Base-by-base conservation (phyloP, 2,329 filamentous ascomycete genomes). In the Helotiales sp. region DNA sequence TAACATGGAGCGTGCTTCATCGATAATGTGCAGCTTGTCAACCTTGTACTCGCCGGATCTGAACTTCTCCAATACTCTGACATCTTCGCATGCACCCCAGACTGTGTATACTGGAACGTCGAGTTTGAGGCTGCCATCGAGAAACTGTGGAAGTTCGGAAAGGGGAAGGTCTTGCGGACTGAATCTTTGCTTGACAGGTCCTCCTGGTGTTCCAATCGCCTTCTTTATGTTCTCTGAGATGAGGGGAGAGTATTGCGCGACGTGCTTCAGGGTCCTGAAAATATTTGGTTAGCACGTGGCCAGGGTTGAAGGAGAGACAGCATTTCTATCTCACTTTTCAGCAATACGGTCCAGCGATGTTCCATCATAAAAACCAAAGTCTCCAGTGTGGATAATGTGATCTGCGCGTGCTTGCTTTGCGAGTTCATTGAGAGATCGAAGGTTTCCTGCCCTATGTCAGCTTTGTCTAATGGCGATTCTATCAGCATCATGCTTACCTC, bases 361-460 rank as follows among this genome's bases (percentile, higher is more conserved):
- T 76, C 97, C 92, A 80, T 99, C 96, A 83, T 99, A 99, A 83
- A 99, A 99, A 70, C 96, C 96, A 79, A 99, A 99, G 80, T 99
- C 96, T 80, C 96, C 96, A 22, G 96, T 99, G 82, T 99, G 96
- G 77, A 99, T 93, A 80, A 99, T 97, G 83, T 97, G 93, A 82
- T 97, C 93, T 75, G 96, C 96, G 78, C 92, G 92, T 70, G 96
- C 95, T 78, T 96, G 92, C 81, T 93, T 96, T 72, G 96, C 96
- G 69, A 99, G 90, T 69, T 98, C 94, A 82, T 99, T 99, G 76
- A 99, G 85, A 73, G 96, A 97, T 82, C 91, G 89, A 74, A 99
- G 85, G 80, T 98, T 97, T 81, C 96, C 96, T 99, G 74, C 8
- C 54, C 26, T 24, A 22, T 64, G 74, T 78, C 69, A 78, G 74